Conservation (phyloP, 2,329 filamentous ascomycete genomes). For the Lecanosticta acicola region DNA sequence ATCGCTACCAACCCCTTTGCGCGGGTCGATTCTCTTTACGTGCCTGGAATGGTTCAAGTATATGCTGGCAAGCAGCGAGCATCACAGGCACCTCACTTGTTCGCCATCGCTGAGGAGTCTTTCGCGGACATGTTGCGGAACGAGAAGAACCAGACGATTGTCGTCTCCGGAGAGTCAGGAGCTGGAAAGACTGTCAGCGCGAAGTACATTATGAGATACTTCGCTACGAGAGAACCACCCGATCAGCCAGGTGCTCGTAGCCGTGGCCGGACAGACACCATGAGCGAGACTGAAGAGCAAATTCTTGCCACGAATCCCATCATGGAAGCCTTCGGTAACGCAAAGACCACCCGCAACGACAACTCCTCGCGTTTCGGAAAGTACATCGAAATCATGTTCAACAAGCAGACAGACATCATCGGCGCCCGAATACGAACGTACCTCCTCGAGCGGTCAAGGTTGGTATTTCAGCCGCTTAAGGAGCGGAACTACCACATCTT, state of each 20-base stretch:
- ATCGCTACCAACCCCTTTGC: conserved; percentile 99
- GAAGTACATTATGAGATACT: conserved; percentile 99
- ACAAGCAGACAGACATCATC: conserved; percentile 90
- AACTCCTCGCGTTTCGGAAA: conserved; percentile 99
- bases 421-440: conserved; percentile 97
- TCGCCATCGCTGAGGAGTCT: conserved; percentile 97
- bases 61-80: conserved; percentile 96
- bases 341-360: conserved; percentile 98
- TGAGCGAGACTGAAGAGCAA: conserved; percentile 98
- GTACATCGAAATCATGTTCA: conserved; percentile 99
- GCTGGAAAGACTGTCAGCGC: conserved; percentile 98
- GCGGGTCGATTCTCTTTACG: conserved; percentile 93
- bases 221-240: conserved; percentile 91
- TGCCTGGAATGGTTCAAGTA: conserved; percentile 98
- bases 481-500: conserved; percentile 99
- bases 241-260: conserved; percentile 73
- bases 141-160: conserved; percentile 92
- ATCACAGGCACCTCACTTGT: conserved; percentile 94
- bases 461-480: conserved; percentile 95
- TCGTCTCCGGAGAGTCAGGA: conserved; percentile 98
- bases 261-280: conserved; percentile 69
- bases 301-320: conserved; percentile 98
- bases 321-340: conserved; percentile 99
- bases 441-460: conserved; percentile 84
- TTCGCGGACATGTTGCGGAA: conserved; percentile 99